Base-by-base conservation (phyloP, 208 protist genomes). In the Trypanosoma congolense region DNA sequence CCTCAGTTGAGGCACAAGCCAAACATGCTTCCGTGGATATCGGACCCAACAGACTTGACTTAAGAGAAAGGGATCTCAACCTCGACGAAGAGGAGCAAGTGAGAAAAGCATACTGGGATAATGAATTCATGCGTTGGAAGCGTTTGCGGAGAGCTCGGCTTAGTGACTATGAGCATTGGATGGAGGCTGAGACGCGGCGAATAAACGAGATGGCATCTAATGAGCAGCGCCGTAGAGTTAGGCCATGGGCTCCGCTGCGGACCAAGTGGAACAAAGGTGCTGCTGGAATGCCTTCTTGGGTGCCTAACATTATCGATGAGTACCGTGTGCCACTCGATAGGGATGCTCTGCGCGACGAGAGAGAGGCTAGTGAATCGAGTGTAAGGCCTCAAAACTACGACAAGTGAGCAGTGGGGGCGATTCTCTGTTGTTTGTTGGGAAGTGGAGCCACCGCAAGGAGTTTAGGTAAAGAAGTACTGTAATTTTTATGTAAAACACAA, bases 291-390 rank as follows among this genome's bases (percentile, higher is more conserved):
- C 79, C 83, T 1, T 60, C 70, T 19, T 88, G 72, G 63, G 82
- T 90, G 43, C 87, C 87, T 4, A 92, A 95, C 59, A 91, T 95
- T 25, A 81, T 95, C 48, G 82, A 95, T 44, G 87, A 95, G 49
- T 95, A 95, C 48, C 83, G 87, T 18, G 71, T 80, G 60, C 73
- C 83, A 0, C 64, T 89, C 2, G 84, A 87, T 38, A 75, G 87
- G n/a, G 84, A 92, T 54, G 64, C 60, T 1, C 69, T 95, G 2
- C 42, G 57, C 2, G 60, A 80, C n/a, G 83, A 95, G 64, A 62
- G 67, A 18, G 83, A 84, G 19, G 38, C 65, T 48, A 82, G 70
- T 30, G 60, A 68, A 41, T 40, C n/a, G 6, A 85, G 66, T 35
- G 66, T 81, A 29, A 70, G 84, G 12, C 87, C 79, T 0, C 36